phyloP scores from a whole-genome alignment of 2,329 filamentous ascomycete species.

The Cercospora sp. region DNA sequence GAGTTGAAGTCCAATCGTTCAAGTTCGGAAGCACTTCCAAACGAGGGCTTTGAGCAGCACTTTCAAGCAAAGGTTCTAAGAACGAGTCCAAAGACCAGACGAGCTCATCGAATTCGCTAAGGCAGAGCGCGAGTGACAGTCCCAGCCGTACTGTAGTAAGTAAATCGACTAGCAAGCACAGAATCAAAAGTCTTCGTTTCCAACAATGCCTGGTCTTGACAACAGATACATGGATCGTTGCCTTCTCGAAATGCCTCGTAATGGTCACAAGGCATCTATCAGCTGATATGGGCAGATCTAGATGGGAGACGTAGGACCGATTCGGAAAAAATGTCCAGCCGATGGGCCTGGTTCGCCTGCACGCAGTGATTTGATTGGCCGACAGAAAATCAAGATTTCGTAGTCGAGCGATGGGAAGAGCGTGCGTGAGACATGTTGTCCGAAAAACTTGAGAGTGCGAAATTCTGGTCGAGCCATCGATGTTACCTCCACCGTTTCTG shows the following conservation, averaged over 20 bases:
- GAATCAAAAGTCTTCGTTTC: neutral
- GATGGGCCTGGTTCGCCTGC: neutral
- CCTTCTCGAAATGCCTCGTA: neutral
- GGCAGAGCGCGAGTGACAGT: neutral
- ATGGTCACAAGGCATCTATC: neutral
- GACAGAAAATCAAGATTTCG: slow-evolving; percentile 2
- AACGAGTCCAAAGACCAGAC: neutral
- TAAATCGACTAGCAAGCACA: neutral
- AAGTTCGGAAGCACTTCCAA: neutral
- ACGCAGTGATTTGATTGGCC: neutral
- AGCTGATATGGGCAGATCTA: neutral
- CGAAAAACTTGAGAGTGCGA: neutral
- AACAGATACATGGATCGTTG: neutral
- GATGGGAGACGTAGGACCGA: neutral
- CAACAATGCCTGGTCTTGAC: neutral
- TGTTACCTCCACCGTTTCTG: slow-evolving; percentile 1
- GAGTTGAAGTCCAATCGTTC: neutral
- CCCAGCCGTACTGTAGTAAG: neutral
- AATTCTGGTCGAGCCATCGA: slow-evolving; percentile 5
- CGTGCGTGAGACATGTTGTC: neutral
- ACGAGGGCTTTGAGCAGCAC: neutral
- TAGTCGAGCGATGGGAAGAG: neutral
- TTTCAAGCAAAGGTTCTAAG: neutral
- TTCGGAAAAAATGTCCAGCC: neutral
- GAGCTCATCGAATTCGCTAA: neutral